Base-by-base conservation (phyloP, 164 flowering plant species). In the Akebia trifoliata region DNA sequence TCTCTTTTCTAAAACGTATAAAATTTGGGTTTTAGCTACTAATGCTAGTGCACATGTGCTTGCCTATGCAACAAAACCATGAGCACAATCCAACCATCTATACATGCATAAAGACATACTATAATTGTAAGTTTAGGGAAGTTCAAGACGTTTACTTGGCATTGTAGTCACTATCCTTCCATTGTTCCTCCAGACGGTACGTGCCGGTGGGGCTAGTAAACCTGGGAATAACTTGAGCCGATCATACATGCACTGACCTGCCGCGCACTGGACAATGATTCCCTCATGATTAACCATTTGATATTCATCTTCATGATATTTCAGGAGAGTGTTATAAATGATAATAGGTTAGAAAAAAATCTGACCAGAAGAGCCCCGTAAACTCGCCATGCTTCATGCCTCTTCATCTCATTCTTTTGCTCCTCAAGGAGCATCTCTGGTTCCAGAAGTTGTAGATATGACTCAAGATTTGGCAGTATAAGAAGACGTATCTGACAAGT, bases 331-430 rank as follows among this genome's bases (percentile, higher is more conserved):
- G 14, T 15, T 11, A 31, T 26, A 40, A 62, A 9, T 3, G 37
- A 17, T 2, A 29, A 34, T 15, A 14, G 3, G 25, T 4, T 12
- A 26, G 4, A 29, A 56, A 48, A 39, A 29, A 29, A 65, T 54
- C 81, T 70, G 56, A 93, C 97, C 87, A 80, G 62, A 63, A 90
- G 73, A 40, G 96, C 91, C 20, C 96, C 97, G 74, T 94, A 85
- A 21, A 90, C 97, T 39, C 74, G 83, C 93, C 95, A 86, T 47
- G 97, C 99, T 82, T 94, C 99, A 69, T 72, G 75, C 78, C 95
- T 85, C 76, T 81, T 90, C 62, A 74, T 64, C 71, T 81, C 91
- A 69, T 90, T 83, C 75, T 78, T 88, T 68, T 90, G 93, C 63
- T 76, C 81, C 72, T 86, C 99, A 44, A 76, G 76, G 26, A 58